Conservation (phyloP, 1,284 basidiomycete genomes). For the Moesziomyces aphidis region DNA sequence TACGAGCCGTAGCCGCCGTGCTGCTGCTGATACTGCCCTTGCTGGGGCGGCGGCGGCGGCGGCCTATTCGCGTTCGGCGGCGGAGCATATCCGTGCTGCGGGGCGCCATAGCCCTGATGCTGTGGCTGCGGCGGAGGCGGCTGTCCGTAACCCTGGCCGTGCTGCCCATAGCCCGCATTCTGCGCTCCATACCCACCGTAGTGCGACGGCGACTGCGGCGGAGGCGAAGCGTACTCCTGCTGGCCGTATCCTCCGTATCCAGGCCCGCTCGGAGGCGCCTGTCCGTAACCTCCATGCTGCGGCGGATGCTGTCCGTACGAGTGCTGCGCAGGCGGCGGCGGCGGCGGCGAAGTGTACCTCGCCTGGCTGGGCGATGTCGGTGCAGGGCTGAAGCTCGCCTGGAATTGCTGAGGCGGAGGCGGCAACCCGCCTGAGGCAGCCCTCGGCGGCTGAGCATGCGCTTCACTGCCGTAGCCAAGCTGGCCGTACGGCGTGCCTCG, state of each 20-base stretch:
- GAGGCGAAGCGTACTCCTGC: slow-evolving; percentile 12
- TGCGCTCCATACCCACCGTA: slow-evolving; percentile 14
- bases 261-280: not conserved
- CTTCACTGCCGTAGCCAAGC: slow-evolving; percentile 10
- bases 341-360: slow-evolving; percentile 30
- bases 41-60: slow-evolving; percentile 13
- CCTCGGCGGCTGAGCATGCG: slow-evolving; percentile 2
- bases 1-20: slow-evolving; percentile 15
- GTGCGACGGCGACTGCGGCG: slow-evolving; percentile 13
- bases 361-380: slow-evolving; percentile 14
- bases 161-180: slow-evolving; percentile 6
- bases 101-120: slow-evolving; percentile 7
- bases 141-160: slow-evolving; percentile 2
- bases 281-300: not conserved
- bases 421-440: slow-evolving; percentile 11
- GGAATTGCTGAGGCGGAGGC: slow-evolving; percentile 35
- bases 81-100: slow-evolving; percentile 17
- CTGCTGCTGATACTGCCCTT: slow-evolving; percentile 9
- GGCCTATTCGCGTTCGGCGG: not conserved
- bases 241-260: slow-evolving; percentile 7
- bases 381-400: slow-evolving; percentile 13
- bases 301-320: not conserved
- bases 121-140: not conserved
- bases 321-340: slow-evolving; percentile 6
- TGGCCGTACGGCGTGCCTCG: slow-evolving; percentile 13